Percentiles rank a stretch among this genome's conserved stretches.
These are phyloP conservation scores for Neolentinus lepideus DNA, from an alignment of 1,284 basidiomycete species.

Conservation along the genomic window DNA sequence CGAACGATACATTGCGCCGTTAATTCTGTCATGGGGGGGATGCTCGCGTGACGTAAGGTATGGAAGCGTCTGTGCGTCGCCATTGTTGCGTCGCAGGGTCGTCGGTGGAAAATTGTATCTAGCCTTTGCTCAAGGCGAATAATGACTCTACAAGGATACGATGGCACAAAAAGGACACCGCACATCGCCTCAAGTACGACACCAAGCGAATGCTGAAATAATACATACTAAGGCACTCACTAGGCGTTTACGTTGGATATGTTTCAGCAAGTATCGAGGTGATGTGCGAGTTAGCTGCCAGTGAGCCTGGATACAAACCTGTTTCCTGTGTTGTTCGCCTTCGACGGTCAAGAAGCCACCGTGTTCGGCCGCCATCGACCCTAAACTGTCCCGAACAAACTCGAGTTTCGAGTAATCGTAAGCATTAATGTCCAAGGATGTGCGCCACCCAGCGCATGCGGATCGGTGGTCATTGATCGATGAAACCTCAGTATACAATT, in stretches of 20 bases:
- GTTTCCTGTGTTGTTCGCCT: constrained; percentile 42
- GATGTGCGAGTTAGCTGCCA: constrained; percentile 2
- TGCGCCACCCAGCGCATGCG: constrained; percentile 50
- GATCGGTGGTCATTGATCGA: constrained; percentile 57
- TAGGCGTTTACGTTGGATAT: constrained; percentile 30
- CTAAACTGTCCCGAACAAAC: constrained; percentile 49
- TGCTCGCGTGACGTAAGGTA: too few species aligned
- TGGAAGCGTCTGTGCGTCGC: neutral
- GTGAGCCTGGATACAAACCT: constrained; percentile 27
- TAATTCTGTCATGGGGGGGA: too few species aligned
- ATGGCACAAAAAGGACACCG: constrained; percentile 7
- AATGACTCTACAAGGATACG: neutral
- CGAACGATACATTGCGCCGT: constrained; percentile 45
- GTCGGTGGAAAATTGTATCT: too few species aligned
- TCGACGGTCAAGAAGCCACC: constrained; percentile 45
- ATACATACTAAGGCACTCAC: constrained; percentile 12
- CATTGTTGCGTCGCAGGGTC: neutral
- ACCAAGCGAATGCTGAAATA: too few species aligned
- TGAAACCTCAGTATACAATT: constrained; percentile 50
- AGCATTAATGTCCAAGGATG: constrained; percentile 43
- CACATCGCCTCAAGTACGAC: too few species aligned
- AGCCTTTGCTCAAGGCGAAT: neutral
- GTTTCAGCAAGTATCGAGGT: constrained; percentile 1
- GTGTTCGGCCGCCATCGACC: constrained; percentile 42
- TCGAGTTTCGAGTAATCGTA: constrained; percentile 65